Evolutionary conservation across 2,329 filamentous ascomycete genomes (phyloP), one percentile per base, ranked within the genome.

Genomic region (Dactylellina leptospora): DNA sequence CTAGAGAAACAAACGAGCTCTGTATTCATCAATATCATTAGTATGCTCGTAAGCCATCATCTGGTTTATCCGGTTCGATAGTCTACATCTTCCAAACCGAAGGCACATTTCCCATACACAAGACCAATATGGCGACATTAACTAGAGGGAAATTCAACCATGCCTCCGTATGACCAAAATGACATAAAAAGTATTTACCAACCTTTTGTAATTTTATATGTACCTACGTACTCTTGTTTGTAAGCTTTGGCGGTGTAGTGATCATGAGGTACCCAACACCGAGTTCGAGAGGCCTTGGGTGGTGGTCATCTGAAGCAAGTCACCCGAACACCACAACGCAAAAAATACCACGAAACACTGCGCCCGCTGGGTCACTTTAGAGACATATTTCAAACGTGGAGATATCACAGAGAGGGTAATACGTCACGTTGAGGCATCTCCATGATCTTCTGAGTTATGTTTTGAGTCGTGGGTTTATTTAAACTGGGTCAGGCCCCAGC

Each of bases 311-410:
- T 55, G 68, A 40, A 20, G 45, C 18, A 30, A 51, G 68, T 72
- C 68, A 72, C 48, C 51, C 51, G 68, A 63, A 59, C 68, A 72
- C 18, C 22, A 60, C 68, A 72, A 72, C 68, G 22, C 68, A 72
- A 64, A 72, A 72, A 64, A 60, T 72, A 28, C 68, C 51, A 71
- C 64, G 58, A 5, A 22, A 33, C 30, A 28, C 13, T 44, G 4
- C 6, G 11, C n/a, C 40, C 20, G 1, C 20, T 36, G 9, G 51
- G 50, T 58, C 58, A 63, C n/a, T 51, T 40, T 18, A 45, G 28
- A 53, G 44, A 61, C 64, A 58, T 33, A 1, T 2, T 8, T 13
- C 44, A 56, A 72, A 55, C 68, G 59, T 64, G 68, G 51, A 44
- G 40, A 72, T 64, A 60, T 64, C 68, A 64, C 59, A 60, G 54